Evolutionary conservation across 768 basidiomycete species (phyloP).

Genomic region (Leucocoprinus sp.): DNA sequence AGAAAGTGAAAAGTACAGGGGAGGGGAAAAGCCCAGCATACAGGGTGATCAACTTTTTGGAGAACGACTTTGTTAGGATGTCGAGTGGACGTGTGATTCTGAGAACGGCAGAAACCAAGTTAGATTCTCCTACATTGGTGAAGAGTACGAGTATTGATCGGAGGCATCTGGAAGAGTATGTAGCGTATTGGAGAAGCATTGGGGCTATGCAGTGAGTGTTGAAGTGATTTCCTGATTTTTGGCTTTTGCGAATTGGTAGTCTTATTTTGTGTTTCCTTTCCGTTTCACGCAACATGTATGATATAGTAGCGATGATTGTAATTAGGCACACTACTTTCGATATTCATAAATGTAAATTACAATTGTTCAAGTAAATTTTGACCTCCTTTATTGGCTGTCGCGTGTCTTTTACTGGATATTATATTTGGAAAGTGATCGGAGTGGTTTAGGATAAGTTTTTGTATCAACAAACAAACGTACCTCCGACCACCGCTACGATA

Average conservation of each 20-base stretch:
- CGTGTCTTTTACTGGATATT: too few species aligned
- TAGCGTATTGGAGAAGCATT: conserved; percentile 24
- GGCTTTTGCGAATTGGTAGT: not conserved
- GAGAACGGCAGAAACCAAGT: conserved; percentile 19
- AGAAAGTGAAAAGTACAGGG: conserved; percentile 19
- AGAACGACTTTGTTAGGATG: conserved; percentile 25
- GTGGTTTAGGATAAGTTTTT: too few species aligned
- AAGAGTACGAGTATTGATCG: conserved; percentile 22
- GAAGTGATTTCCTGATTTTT: not conserved
- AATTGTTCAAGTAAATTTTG: too few species aligned
- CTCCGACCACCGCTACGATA: too few species aligned
- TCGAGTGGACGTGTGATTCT: conserved; percentile 24
- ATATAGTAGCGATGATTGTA: not conserved
- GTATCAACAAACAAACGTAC: too few species aligned
- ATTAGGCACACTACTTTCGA: not conserved
- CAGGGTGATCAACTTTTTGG: conserved; percentile 24
- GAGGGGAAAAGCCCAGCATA: conserved; percentile 20
- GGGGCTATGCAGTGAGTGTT: conserved; percentile 13
- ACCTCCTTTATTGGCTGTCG: too few species aligned
- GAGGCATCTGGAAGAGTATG: conserved; percentile 23
- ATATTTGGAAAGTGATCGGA: too few species aligned
- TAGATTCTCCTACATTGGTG: conserved; percentile 19
- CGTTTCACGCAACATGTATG: not conserved
- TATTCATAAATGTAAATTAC: not conserved
- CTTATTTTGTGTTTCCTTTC: not conserved